These are phyloP conservation scores for Globisporangium cystogenes DNA, from an alignment of 352 stramenopile species.

Conservation along the genomic window DNA sequence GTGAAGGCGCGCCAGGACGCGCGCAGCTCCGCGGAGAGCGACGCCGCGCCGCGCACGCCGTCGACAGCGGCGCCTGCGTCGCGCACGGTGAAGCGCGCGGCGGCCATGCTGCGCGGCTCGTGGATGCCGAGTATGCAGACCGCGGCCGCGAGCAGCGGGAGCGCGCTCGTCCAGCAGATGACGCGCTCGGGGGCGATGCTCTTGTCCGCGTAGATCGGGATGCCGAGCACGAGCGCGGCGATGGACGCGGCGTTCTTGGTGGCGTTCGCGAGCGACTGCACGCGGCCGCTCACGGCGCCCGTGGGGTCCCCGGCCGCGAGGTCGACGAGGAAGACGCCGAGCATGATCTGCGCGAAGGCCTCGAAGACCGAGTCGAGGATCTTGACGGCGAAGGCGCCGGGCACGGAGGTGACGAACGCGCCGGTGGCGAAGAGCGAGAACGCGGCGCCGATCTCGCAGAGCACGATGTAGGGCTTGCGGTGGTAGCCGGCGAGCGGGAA, in stretches of 20 bases:
- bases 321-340: constrained; percentile 70
- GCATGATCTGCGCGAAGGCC: constrained; percentile 79
- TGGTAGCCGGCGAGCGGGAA: constrained; percentile 68
- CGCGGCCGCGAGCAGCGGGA: constrained; percentile 44
- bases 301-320: constrained; percentile 46
- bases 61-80: neutral
- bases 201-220: constrained; percentile 64
- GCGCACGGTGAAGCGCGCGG: neutral
- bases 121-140: constrained; percentile 48
- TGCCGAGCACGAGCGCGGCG: constrained; percentile 44
- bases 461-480: constrained; percentile 78
- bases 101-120: constrained; percentile 18
- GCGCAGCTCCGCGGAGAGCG: constrained; percentile 12
- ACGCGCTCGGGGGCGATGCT: constrained; percentile 35
- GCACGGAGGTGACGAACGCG: constrained; percentile 42
- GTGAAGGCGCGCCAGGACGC: constrained; percentile 45
- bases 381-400: constrained; percentile 62
- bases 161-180: constrained; percentile 56
- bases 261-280: constrained; percentile 69
- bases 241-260: constrained; percentile 68
- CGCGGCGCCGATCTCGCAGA: constrained; percentile 58
- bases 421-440: constrained; percentile 53
- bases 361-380: constrained; percentile 66
- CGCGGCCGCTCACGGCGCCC: constrained; percentile 45
- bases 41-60: constrained; percentile 1